phyloP scores from a whole-genome alignment of 371 early-diverging fungal species.

The Mortierella sp. region DNA sequence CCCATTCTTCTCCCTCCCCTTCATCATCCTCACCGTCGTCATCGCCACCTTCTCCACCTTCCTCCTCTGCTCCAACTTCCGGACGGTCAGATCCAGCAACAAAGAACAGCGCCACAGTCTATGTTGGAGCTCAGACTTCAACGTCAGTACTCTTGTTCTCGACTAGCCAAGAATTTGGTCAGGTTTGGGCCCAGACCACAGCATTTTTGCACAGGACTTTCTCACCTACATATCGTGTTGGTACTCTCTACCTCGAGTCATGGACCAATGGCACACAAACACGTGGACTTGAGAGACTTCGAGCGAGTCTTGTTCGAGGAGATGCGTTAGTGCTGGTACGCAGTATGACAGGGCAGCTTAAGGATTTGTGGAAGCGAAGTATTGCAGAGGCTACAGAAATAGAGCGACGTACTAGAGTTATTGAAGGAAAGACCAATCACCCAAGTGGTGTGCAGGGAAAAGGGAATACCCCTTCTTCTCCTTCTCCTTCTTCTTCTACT shows the following conservation, averaged over 20 bases:
- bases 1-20: conserved; percentile 7
- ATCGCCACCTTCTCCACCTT: conserved; percentile 12
- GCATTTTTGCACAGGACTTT: conserved; percentile 50
- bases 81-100: conserved; percentile 13
- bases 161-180: conserved; percentile 35
- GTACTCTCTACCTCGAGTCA: conserved; percentile 39
- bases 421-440: conserved; percentile 4
- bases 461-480: neutral
- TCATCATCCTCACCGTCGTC: conserved; percentile 13
- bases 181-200: conserved; percentile 33
- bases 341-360: conserved; percentile 28
- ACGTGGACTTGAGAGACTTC: conserved; percentile 42
- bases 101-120: conserved; percentile 6
- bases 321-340: conserved; percentile 32
- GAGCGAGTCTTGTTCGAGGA: conserved; percentile 36
- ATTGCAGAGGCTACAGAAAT: conserved; percentile 27
- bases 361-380: conserved; percentile 11
- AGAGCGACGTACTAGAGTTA: conserved; percentile 14
- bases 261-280: conserved; percentile 54
- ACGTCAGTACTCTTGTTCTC: conserved; percentile 30
- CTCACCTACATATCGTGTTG: conserved; percentile 51
- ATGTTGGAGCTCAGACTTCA: conserved; percentile 27
- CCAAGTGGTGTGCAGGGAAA: neutral
- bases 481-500: neutral
- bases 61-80: conserved; percentile 12